These are phyloP conservation scores for Lachnellula cervina DNA, from an alignment of 2,329 filamentous ascomycete genomes.

Conservation along the genomic window DNA sequence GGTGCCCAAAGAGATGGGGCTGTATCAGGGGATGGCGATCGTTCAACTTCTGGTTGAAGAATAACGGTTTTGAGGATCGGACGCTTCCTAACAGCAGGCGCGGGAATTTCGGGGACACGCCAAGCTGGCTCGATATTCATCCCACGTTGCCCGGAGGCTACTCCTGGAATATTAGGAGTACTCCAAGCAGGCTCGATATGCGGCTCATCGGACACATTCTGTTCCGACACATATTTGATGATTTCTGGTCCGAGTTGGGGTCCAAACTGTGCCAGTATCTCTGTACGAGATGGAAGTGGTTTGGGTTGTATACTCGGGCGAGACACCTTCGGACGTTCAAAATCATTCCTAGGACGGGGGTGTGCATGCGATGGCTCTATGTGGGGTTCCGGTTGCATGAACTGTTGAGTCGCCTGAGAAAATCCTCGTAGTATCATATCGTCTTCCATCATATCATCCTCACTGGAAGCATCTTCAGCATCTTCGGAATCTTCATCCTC, in stretches of 20 bases:
- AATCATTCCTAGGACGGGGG: background rate
- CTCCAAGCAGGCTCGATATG: slow-evolving; percentile 27
- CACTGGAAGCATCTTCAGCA: slow-evolving; percentile 16
- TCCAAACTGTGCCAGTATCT: slow-evolving; percentile 29
- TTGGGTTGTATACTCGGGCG: background rate
- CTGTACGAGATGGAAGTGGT: slow-evolving; percentile 23
- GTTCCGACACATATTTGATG: slow-evolving; percentile 23
- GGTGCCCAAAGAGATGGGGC: slow-evolving; percentile 29
- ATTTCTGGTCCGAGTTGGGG: slow-evolving; percentile 27
- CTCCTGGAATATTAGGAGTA: slow-evolving; percentile 12
- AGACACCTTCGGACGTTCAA: background rate
- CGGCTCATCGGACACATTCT: slow-evolving; percentile 17
- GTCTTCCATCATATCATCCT: slow-evolving; percentile 29
- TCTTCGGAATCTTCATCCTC: slow-evolving; percentile 24
- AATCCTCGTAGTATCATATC: slow-evolving; percentile 31
- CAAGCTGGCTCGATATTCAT: slow-evolving; percentile 7
- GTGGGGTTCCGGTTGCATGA: slow-evolving; percentile 14
- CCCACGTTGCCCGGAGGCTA: background rate
- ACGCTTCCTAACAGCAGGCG: slow-evolving; percentile 7
- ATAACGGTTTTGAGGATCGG: slow-evolving; percentile 14
- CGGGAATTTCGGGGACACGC: slow-evolving; percentile 17
- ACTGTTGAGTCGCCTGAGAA: slow-evolving; percentile 17
- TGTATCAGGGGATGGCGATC: slow-evolving; percentile 24
- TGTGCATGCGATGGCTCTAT: background rate
- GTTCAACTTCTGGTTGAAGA: slow-evolving; percentile 17